Evolutionary conservation across 495 filamentous ascomycete species (phyloP).

Genomic region (Durotheca rogersii): DNA sequence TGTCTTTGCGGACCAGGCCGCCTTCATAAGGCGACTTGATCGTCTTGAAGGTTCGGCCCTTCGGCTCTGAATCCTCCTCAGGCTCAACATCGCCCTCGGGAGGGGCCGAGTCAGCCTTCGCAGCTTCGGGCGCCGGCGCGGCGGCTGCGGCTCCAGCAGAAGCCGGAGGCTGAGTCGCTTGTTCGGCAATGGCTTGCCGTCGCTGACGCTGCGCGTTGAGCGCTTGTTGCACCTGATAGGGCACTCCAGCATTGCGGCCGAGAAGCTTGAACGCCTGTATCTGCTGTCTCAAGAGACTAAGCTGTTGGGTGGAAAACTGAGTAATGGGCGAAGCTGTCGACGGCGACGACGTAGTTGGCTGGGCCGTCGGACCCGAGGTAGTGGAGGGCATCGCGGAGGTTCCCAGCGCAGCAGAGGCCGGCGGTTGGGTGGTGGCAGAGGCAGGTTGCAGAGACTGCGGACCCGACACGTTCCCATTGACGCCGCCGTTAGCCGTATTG

Average conservation of each 20-base stretch:
- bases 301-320: constrained; percentile 68
- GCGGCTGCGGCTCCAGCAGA: constrained; percentile 43
- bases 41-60: constrained; percentile 50
- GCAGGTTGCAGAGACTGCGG: constrained; percentile 37
- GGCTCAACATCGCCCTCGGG: constrained; percentile 35
- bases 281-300: constrained; percentile 69
- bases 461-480: constrained; percentile 46
- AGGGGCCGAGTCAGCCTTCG: constrained; percentile 29
- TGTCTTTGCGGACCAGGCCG: constrained; percentile 52
- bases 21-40: constrained; percentile 66
- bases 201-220: constrained; percentile 71
- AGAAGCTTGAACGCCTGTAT: constrained; percentile 81
- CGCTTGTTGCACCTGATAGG: constrained; percentile 68
- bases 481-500: constrained; percentile 46
- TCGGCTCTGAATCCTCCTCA: constrained; percentile 27
- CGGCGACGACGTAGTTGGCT: constrained; percentile 38
- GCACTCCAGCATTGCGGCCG: constrained; percentile 76
- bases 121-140: constrained; percentile 43
- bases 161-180: constrained; percentile 40
- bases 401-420: constrained; percentile 32
- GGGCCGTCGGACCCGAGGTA: constrained; percentile 30
- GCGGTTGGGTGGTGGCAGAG: constrained; percentile 36
- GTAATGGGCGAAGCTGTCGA: constrained; percentile 47
- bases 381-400: constrained; percentile 39
- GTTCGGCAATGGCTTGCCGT: constrained; percentile 59